phyloP scores from a whole-genome alignment of 2,329 filamentous ascomycete genomes.

The Hypoxylon sp. region DNA sequence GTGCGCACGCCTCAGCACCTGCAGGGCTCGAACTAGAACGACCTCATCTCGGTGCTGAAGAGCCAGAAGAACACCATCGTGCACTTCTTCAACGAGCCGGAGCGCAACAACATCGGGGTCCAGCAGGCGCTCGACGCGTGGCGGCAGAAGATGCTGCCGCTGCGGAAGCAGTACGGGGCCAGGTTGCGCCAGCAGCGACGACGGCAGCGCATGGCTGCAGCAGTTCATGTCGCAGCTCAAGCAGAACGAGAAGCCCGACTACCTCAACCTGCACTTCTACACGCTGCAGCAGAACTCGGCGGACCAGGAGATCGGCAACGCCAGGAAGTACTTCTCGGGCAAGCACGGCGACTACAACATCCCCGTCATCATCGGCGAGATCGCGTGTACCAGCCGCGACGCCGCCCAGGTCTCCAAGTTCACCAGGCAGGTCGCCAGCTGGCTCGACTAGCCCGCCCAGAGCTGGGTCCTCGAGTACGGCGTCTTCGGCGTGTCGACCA shows the following conservation, averaged over 20 bases:
- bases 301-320: slow-evolving; percentile 44
- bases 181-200: slow-evolving; percentile 48
- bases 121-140: slow-evolving; percentile 49
- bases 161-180: slow-evolving; percentile 43
- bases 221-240: slow-evolving; percentile 48
- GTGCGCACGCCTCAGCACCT: slow-evolving; percentile 49
- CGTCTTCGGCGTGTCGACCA: slow-evolving; percentile 52
- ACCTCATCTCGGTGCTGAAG: slow-evolving; percentile 32
- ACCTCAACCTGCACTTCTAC: slow-evolving; percentile 54
- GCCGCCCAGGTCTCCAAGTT: slow-evolving; percentile 48
- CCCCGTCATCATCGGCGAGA: slow-evolving; percentile 49
- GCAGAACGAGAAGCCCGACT: slow-evolving; percentile 49
- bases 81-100: slow-evolving; percentile 56
- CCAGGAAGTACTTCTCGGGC: slow-evolving; percentile 48
- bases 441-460: slow-evolving; percentile 48
- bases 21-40: slow-evolving; percentile 48
- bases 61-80: slow-evolving; percentile 43
- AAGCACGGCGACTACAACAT: slow-evolving; percentile 46
- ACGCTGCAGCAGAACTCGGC: slow-evolving; percentile 14
- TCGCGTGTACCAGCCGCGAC: slow-evolving; percentile 51
- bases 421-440: slow-evolving; percentile 49
- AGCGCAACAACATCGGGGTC: slow-evolving; percentile 46
- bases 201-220: slow-evolving; percentile 49
- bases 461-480: slow-evolving; percentile 53
- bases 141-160: slow-evolving; percentile 47